phyloP scores from a whole-genome alignment of 345 rosid genomes.

The Eutrema heterophyllum region DNA sequence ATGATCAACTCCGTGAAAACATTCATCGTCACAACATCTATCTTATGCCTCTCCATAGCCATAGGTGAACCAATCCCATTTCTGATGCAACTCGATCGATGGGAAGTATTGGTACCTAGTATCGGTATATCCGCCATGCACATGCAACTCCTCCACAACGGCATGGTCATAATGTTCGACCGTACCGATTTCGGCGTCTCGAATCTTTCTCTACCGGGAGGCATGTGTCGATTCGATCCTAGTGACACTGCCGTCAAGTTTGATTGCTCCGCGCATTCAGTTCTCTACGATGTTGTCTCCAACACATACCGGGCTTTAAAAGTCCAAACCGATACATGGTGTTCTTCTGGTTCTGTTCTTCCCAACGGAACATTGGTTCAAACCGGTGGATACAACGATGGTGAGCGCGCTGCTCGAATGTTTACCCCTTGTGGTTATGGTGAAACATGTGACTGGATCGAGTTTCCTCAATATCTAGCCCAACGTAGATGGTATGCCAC shows the following conservation, averaged over 20 bases:
- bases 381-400: slow-evolving; percentile 64
- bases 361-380: slow-evolving; percentile 61
- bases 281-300: slow-evolving; percentile 55
- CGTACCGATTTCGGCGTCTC: slow-evolving; percentile 76
- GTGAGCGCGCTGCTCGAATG: slow-evolving; percentile 51
- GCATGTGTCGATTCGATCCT: slow-evolving; percentile 45
- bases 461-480: slow-evolving; percentile 41
- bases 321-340: slow-evolving; percentile 69
- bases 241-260: slow-evolving; percentile 20
- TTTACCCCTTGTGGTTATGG: slow-evolving; percentile 45
- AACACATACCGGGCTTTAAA: slow-evolving; percentile 58
- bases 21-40: slow-evolving; percentile 1
- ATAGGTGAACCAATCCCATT: slow-evolving; percentile 7
- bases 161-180: slow-evolving; percentile 69
- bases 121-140: slow-evolving; percentile 90
- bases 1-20: slow-evolving; percentile 22
- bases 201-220: slow-evolving; percentile 53
- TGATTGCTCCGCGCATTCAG: slow-evolving; percentile 78
- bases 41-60: slow-evolving; percentile 19
- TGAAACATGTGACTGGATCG: slow-evolving; percentile 62
- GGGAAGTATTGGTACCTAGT: slow-evolving; percentile 38
- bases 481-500: slow-evolving; percentile 78
- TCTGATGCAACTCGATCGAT: slow-evolving; percentile 18
- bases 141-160: slow-evolving; percentile 67
- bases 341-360: slow-evolving; percentile 78